Base-by-base conservation (phyloP, 331 rosid genomes). In the Prunus yedoensis region DNA sequence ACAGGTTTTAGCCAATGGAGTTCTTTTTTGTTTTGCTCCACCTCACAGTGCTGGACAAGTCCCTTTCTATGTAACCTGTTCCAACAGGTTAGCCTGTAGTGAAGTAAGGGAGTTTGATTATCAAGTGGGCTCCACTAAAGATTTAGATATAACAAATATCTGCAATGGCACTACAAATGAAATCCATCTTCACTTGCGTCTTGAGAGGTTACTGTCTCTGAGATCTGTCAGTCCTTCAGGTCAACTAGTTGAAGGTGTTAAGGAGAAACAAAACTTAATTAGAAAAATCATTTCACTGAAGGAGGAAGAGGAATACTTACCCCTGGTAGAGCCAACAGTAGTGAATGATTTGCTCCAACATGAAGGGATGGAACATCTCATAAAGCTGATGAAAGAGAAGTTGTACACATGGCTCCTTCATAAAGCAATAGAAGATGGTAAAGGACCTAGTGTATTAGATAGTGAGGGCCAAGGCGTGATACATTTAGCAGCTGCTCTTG, bases 21-120 rank as follows among this genome's bases (percentile, higher is more conserved):
- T 89, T 82, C 84, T 93, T 72, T 87, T 90, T 83, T 93, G 98
- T 78, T 82, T 66, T 60, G 91, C 98, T 83, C 98, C 98, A 2
- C 79, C 84, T 73, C 91, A 86, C 75, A 79, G 79, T 50, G 85
- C 72, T 59, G 98, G 93, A 35, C 89, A 79, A 73, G 95, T 93
- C 59, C 98, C 98, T 67, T 93, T 93, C 79, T 93, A 93, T 80
- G 88, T 93, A 70, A 89, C 96, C 23, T 91, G 94, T 82, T 89
- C 98, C 79, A 93, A 93, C 81, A 89, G 98, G 85, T 71, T 90
- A 84, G 96, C 98, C 68, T 91, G 96, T 71, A 93, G 98, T 78
- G 98, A 93, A 83, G 90, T 93, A 51, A 91, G 98, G 67, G 96
- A 93, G 59, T 93, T 93, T 50, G 87, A 93, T 60, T 93, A 86